A percentile compares a stretch with the other conserved stretches of the same genome.
Evolutionary conservation across 345 rosid genomes (phyloP).

Genomic region (Sisymbrium altissimum): DNA sequence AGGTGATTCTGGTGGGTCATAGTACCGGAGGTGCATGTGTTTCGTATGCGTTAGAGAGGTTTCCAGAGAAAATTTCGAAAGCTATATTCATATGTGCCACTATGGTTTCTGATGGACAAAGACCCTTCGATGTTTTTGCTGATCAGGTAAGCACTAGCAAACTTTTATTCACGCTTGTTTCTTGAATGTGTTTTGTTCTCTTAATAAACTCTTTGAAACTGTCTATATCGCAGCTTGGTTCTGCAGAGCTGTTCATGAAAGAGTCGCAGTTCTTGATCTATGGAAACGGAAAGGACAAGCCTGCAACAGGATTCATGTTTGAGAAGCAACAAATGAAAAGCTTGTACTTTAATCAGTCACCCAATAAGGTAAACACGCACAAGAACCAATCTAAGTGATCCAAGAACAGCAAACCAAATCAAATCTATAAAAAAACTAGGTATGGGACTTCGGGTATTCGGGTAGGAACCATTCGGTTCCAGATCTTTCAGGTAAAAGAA

Average conservation of each 20-base stretch:
- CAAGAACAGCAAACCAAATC: not conserved
- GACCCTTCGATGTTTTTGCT: slow-evolving; percentile 86
- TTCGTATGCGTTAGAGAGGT: slow-evolving; percentile 78
- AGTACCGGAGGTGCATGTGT: slow-evolving; percentile 83
- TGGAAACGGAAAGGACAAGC: slow-evolving; percentile 77
- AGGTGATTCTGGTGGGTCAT: slow-evolving; percentile 90
- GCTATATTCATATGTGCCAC: slow-evolving; percentile 81
- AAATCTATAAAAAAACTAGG: too few species aligned
- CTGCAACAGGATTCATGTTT: slow-evolving; percentile 91
- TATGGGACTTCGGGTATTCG: too few species aligned
- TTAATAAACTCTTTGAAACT: not conserved
- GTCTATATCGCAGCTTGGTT: slow-evolving; percentile 69
- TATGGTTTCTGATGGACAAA: slow-evolving; percentile 80
- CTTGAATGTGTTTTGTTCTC: not conserved
- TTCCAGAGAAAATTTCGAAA: slow-evolving; percentile 68
- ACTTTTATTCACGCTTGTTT: not conserved
- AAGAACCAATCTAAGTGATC: not conserved
- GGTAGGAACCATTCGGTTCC: too few species aligned
- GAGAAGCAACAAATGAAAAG: slow-evolving; percentile 85
- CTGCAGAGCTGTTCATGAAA: slow-evolving; percentile 82
- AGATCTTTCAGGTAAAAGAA: too few species aligned
- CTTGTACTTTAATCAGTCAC: slow-evolving; percentile 84
- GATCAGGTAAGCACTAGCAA: slow-evolving; percentile 55
- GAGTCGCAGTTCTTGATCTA: slow-evolving; percentile 74
- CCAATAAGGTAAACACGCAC: slow-evolving; percentile 58